phyloP scores from a whole-genome alignment of 2,329 filamentous ascomycete genomes.

The Colletotrichum higginsianum region DNA sequence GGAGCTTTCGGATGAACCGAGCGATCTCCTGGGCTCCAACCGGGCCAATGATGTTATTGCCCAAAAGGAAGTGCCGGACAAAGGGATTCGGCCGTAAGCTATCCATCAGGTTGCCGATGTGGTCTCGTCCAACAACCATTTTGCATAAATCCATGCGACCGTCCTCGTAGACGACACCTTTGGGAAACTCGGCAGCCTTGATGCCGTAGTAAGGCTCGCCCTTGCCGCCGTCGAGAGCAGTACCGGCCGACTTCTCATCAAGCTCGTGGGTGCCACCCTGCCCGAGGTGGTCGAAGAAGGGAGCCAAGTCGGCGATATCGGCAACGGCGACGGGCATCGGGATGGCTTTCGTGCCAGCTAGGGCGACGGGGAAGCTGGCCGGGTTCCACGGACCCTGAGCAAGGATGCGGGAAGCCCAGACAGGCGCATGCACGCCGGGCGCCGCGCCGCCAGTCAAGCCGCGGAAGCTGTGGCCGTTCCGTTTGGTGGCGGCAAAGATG shows the following conservation, averaged over 20 bases:
- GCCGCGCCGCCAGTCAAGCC: conserved; percentile 51
- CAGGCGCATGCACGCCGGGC: conserved; percentile 51
- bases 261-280: conserved; percentile 50
- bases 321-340: conserved; percentile 54
- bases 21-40: conserved; percentile 62
- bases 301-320: conserved; percentile 50
- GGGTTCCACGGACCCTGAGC: conserved; percentile 54
- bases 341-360: conserved; percentile 50
- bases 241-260: conserved; percentile 44
- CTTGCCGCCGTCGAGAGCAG: conserved; percentile 52
- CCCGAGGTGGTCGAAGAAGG: conserved; percentile 53
- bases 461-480: conserved; percentile 49
- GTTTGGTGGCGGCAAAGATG: conserved; percentile 50
- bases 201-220: conserved; percentile 55
- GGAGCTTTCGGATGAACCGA: conserved; percentile 60
- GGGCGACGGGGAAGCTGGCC: conserved; percentile 49
- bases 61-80: conserved; percentile 66
- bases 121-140: conserved; percentile 67
- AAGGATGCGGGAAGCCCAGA: conserved; percentile 53
- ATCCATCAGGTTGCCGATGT: conserved; percentile 65
- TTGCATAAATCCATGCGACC: conserved; percentile 69
- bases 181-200: conserved; percentile 54
- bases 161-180: conserved; percentile 64
- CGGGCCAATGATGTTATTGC: conserved; percentile 69
- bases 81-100: conserved; percentile 62